These are phyloP conservation scores for Lichtheimia corymbifera DNA, from an alignment of 371 early-diverging fungal genomes.

Conservation along the genomic window DNA sequence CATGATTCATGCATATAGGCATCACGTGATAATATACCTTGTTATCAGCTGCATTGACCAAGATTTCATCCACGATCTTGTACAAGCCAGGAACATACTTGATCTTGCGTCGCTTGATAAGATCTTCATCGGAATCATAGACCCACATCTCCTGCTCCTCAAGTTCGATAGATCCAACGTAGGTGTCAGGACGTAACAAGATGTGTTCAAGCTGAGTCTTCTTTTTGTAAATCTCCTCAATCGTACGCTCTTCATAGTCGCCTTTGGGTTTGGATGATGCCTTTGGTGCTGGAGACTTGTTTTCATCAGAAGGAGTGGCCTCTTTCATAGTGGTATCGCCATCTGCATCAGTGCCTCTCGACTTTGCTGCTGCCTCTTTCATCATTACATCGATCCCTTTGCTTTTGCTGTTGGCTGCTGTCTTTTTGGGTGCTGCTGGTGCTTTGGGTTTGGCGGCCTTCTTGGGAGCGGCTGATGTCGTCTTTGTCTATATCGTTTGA, in stretches of 20 bases:
- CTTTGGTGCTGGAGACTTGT: neutral
- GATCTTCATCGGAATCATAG: constrained; percentile 61
- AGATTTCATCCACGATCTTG: constrained; percentile 99
- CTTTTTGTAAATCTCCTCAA: constrained; percentile 98
- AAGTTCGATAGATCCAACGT: constrained; percentile 97
- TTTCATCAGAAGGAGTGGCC: neutral
- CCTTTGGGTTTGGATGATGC: neutral
- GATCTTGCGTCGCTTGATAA: constrained; percentile 76
- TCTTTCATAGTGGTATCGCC: constrained; percentile 1
- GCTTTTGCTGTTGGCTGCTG: constrained; percentile 9
- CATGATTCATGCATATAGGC: neutral
- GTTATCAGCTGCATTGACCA: constrained; percentile 98
- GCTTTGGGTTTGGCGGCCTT: neutral
- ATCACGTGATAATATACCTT: constrained; percentile 55
- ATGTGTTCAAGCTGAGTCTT: constrained; percentile 99
- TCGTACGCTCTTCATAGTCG: constrained; percentile 43
- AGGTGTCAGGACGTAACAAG: constrained; percentile 98
- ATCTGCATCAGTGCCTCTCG: neutral
- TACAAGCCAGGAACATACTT: constrained; percentile 97
- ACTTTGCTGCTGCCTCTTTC: neutral
- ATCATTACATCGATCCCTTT: neutral
- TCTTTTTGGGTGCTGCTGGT: neutral
- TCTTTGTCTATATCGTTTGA: neutral
- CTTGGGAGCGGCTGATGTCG: neutral
- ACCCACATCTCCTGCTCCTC: constrained; percentile 90